phyloP scores from a whole-genome alignment of 176 grass and related monocot species.

The Bolboschoenus planiculmis region DNA sequence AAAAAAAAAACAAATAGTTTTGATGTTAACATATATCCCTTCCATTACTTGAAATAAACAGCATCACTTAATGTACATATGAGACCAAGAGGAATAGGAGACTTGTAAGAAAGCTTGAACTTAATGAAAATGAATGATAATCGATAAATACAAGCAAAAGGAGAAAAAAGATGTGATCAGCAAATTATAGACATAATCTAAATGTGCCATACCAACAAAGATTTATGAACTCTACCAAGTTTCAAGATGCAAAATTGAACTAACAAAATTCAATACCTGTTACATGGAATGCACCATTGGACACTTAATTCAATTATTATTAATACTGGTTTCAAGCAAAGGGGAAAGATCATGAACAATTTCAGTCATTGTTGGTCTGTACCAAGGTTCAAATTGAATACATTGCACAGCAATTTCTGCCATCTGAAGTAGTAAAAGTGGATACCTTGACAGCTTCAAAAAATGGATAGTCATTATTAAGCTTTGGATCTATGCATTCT shows the following conservation, averaged over 20 bases:
- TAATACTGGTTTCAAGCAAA: background rate
- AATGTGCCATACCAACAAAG: background rate
- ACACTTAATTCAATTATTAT: background rate
- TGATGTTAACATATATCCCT: too few relatives aligned
- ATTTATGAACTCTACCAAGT: background rate
- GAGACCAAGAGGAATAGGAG: background rate
- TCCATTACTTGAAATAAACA: too few relatives aligned
- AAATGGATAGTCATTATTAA: background rate
- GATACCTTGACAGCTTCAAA: background rate
- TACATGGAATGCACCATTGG: background rate
- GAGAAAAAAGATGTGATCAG: background rate
- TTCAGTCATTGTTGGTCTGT: background rate
- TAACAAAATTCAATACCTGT: background rate
- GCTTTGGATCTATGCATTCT: background rate
- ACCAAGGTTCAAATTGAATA: background rate
- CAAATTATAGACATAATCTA: background rate
- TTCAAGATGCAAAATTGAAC: background rate
- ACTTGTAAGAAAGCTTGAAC: background rate
- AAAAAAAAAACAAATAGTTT: background rate
- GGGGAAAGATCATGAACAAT: background rate
- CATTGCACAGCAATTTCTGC: slow-evolving; percentile 1
- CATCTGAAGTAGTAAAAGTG: too few relatives aligned
- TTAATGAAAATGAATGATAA: background rate
- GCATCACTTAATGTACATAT: background rate
- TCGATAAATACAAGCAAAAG: background rate